phyloP scores from a whole-genome alignment of 139 green algal species.

The Chlorella sorokiniana region DNA sequence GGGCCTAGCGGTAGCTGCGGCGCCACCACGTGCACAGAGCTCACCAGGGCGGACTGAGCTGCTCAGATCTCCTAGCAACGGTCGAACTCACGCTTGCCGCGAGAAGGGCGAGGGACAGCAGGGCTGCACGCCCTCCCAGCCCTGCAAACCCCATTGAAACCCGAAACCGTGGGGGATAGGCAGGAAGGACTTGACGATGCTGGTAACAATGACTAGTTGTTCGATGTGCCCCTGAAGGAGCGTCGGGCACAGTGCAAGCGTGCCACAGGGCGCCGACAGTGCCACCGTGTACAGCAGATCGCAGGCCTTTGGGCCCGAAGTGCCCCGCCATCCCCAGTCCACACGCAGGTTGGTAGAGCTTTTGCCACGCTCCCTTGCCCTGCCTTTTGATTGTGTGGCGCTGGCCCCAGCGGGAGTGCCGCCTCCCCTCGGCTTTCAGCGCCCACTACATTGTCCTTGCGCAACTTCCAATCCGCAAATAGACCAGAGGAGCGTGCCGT shows the following conservation, averaged over 20 bases:
- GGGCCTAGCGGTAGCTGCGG: neutral
- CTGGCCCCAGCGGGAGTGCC: neutral
- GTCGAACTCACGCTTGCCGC: neutral
- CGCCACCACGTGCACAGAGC: neutral
- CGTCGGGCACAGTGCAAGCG: too few species aligned
- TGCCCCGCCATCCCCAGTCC: too few species aligned
- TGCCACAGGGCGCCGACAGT: too few species aligned
- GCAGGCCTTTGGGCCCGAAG: too few species aligned
- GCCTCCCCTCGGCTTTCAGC: neutral
- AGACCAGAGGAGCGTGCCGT: too few species aligned
- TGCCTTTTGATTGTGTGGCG: neutral
- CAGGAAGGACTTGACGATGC: too few species aligned
- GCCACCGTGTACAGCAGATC: too few species aligned
- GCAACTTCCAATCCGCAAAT: too few species aligned
- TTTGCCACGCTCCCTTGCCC: neutral
- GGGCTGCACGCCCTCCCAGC: neutral
- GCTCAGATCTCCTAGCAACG: neutral
- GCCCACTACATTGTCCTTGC: neutral
- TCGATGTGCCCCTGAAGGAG: too few species aligned
- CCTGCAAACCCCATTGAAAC: neutral
- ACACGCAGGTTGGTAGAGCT: neutral
- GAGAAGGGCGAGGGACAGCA: neutral
- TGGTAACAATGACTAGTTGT: too few species aligned
- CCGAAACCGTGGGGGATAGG: too few species aligned
- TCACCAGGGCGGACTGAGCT: neutral